Percentiles rank a stretch among this genome's conserved stretches.
phyloP scores from a whole-genome alignment of 73 alveolate genomes.

The Stentor coeruleus region DNA sequence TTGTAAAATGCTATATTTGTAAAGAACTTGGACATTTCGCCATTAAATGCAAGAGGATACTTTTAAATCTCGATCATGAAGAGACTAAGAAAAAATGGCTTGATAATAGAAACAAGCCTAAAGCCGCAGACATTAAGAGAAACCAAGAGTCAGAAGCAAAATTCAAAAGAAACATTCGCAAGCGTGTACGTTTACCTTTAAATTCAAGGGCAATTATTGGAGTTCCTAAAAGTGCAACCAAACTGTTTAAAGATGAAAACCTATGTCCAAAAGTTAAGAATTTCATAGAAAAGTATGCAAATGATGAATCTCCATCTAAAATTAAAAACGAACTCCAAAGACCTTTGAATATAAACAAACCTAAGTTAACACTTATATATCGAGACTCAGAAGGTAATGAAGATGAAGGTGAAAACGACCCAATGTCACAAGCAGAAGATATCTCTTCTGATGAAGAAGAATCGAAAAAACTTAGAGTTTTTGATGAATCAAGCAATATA shows the following conservation, averaged over 20 bases:
- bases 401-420: background rate
- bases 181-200: background rate
- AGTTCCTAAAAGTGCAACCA: too few species aligned
- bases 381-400: background rate
- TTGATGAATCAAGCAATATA: background rate
- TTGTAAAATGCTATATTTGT: slow-evolving; percentile 50
- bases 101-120: background rate
- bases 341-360: background rate
- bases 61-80: slow-evolving; percentile 11
- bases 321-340: background rate
- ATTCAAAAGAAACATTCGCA: background rate
- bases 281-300: background rate
- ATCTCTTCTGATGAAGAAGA: background rate
- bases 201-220: background rate
- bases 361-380: background rate
- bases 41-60: slow-evolving; percentile 34
- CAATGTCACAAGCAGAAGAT: background rate
- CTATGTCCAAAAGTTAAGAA: background rate
- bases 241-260: background rate
- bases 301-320: background rate
- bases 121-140: background rate
- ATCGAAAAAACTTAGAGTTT: too few species aligned
- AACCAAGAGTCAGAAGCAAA: background rate
- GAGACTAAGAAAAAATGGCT: slow-evolving; percentile 19
- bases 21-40: slow-evolving; percentile 46